Evolutionary conservation across 179 eudicot genomes (phyloP).

Genomic region (Nepenthes alata): DNA sequence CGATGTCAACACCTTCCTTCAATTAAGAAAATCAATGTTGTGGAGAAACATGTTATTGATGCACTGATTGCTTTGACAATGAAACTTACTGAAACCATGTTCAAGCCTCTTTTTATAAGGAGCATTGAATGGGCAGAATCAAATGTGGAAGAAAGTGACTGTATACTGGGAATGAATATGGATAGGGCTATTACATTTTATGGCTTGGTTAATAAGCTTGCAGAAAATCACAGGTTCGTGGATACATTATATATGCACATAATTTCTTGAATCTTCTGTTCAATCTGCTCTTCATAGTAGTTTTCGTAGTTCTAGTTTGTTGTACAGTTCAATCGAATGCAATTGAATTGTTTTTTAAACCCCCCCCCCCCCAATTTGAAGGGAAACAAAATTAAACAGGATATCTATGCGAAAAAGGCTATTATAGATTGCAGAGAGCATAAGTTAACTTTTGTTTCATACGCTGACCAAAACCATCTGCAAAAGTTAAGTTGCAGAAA

Average conservation of each 20-base stretch:
- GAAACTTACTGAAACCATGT: conserved; percentile 95
- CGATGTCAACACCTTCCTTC: conserved; percentile 56
- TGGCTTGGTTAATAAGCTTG: conserved; percentile 63
- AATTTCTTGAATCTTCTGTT: too few species aligned
- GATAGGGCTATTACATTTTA: conserved; percentile 66
- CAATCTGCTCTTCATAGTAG: too few species aligned
- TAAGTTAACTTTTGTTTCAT: too few species aligned
- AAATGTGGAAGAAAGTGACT: conserved; percentile 24
- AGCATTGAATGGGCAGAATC: conserved; percentile 81
- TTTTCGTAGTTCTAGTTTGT: too few species aligned
- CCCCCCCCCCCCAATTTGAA: too few species aligned
- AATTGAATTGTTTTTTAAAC: too few species aligned
- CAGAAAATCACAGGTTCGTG: conserved; percentile 73
- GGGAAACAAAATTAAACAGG: too few species aligned
- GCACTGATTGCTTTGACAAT: conserved; percentile 54
- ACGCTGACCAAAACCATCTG: too few species aligned
- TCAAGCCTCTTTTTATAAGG: conserved; percentile 79
- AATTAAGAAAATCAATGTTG: conserved; percentile 33
- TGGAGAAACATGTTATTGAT: conserved; percentile 57
- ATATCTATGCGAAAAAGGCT: too few species aligned
- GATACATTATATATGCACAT: background rate
- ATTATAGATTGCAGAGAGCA: too few species aligned
- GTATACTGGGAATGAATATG: conserved; percentile 19
- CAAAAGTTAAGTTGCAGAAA: too few species aligned
- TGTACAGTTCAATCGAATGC: too few species aligned